Base-by-base conservation (phyloP, 2,329 filamentous ascomycete species). In the Amauroascus verrucosus region DNA sequence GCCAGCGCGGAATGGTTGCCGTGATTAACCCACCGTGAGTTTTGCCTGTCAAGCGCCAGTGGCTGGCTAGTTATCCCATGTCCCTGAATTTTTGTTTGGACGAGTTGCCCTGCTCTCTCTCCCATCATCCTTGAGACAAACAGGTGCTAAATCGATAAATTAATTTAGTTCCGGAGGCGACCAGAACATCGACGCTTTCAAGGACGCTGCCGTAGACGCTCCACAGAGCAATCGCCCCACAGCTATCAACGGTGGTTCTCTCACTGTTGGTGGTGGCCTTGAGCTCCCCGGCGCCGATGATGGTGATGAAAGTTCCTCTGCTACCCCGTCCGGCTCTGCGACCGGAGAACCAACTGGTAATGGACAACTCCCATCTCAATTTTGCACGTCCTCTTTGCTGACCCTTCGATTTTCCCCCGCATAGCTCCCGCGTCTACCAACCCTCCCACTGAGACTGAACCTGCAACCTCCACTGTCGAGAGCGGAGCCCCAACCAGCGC, bases 1-100 rank as follows among this genome's bases (percentile, higher is more conserved):
- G 77, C 44, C 72, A 77, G 59, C 61, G 60, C 7, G 76, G 76
- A 6, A 77, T 78, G 67, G 70, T 75, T 26, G 71, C 76, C 65
- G 69, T 76, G 5, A 70, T 79, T 37, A 79, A 79, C 54, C 71
- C 72, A 53, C 71, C 74, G 67, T 67, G 52, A 56, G 57, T 51
- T 24, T 43, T 22, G 5, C 33, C n/a, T 13, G n/a, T n/a, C n/a
- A n/a, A n/a, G n/a, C n/a, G n/a, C n/a, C n/a, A n/a, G n/a, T n/a
- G 5, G 11, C 33, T 37, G 3, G 33, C n/a, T 30, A 30, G 26
- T 30, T 9, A 9, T 5, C 4, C 26, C 26, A 9, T 9, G 4
- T 30, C 26, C 26, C 9, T 30, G 4, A 5, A 5, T 30, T 30
- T 30, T 30, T 30, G 26, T 9, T n/a, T n/a, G n/a, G n/a, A n/a